These are phyloP conservation scores for Camellia lanceoleosa DNA, from an alignment of 148 eudicot genomes.

Conservation along the genomic window DNA sequence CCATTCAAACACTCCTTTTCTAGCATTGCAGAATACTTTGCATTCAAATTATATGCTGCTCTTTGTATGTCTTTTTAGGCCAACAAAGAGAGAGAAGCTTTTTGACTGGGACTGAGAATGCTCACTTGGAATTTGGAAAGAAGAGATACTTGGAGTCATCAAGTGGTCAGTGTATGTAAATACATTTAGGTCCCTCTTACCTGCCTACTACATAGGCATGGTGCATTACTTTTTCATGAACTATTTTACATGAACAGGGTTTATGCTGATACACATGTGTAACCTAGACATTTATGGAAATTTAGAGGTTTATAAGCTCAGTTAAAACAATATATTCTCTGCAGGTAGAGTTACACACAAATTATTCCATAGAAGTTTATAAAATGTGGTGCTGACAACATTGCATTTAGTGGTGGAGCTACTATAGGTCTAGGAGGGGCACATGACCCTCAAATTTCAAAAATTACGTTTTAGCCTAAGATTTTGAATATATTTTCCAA, in stretches of 20 bases:
- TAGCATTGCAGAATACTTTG: conserved; percentile 42
- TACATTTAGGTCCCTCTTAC: not conserved
- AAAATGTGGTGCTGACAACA: no score
- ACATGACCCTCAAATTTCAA: no score
- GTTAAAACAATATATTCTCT: no score
- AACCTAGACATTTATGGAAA: no score
- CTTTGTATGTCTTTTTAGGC: conserved; percentile 86
- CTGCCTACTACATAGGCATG: not conserved
- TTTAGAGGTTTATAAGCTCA: no score
- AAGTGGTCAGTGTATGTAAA: not conserved
- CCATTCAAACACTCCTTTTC: conserved; percentile 57
- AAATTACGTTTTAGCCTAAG: no score
- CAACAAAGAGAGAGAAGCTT: conserved; percentile 56
- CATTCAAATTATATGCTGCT: conserved; percentile 65
- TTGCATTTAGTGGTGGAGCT: no score
- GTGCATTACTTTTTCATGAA: not conserved
- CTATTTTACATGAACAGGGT: not conserved
- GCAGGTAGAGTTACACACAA: no score
- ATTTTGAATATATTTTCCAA: no score
- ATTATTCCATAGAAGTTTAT: no score
- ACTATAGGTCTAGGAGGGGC: no score
- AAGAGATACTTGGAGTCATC: conserved; percentile 10
- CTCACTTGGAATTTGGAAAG: conserved; percentile 7
- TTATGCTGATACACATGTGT: no score
- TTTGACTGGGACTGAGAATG: conserved; percentile 61